Evolutionary conservation across 495 filamentous ascomycete genomes (phyloP), one percentile per base, ranked within the genome.

Genomic region (Aspergillus affinis): DNA sequence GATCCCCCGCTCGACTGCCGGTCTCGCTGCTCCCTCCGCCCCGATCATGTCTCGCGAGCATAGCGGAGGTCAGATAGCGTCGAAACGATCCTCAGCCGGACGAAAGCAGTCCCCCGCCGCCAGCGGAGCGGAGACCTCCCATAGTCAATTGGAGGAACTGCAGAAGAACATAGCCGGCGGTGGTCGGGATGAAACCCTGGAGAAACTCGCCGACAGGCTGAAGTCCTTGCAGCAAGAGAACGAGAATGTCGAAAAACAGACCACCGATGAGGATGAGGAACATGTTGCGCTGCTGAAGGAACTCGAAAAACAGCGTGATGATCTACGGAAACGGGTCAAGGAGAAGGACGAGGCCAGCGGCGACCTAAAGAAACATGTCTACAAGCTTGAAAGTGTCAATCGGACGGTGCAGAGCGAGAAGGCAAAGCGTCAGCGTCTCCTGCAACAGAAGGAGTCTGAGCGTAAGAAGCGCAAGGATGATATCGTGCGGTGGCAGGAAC

Each of bases 311-410:
- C 87, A 91, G 56, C 78, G 92, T 56, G 90, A 93, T 61, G 82
- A 87, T 32, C 83, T 95, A 63, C 87, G 76, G 66, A 86, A 88
- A 65, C 80, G 85, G 45, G 81, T 92, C 45, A 92, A 88, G 68
- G 91, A 96, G 63, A 92, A 90, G 70, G 91, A 96, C 60, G 90
- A 95, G 59, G 85, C 84, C 27, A 93, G 87, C n/a, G 85, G 88
- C 49, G 88, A 89, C 66, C 70, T 97, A 29, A 90, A 87, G 66
- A 89, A 87, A 57, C 89, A 97, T 64, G 89, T 93, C 30, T 85
- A 89, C 50, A 83, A 83, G 29, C 79, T 94, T 21, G 92, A 97
- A 65, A 86, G 91, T 30, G 78, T 87, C 52, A 97, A 96, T 73
- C 82, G 91, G 53, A 82, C 85, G n/a, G 91, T 92, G 10, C 88